A percentile compares a stretch with the other conserved stretches of the same genome.
These are phyloP conservation scores for Glaciozyma martinii DNA, from an alignment of 768 basidiomycete species.

Conservation along the genomic window DNA sequence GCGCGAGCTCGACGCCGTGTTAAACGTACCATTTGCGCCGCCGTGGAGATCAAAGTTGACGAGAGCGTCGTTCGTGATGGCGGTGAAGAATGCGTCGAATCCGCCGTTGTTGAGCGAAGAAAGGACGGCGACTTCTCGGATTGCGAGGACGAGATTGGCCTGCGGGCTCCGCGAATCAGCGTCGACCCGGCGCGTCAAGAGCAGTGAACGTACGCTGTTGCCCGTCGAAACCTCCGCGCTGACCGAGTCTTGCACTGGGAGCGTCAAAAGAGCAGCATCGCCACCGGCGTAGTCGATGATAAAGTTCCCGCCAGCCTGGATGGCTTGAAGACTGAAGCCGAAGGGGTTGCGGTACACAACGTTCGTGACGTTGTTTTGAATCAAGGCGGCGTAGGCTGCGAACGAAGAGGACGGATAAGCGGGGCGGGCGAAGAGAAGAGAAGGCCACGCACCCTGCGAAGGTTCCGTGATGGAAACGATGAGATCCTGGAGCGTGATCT, in stretches of 20 bases:
- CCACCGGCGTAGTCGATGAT: constrained; percentile 38
- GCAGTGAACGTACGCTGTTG: constrained; percentile 5
- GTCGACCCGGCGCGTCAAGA: not conserved
- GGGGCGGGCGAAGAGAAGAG: no score
- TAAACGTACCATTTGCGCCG: constrained; percentile 15
- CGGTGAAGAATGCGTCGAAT: constrained; percentile 53
- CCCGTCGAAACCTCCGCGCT: constrained; percentile 63
- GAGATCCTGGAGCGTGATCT: constrained; percentile 53
- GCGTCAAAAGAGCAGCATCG: constrained; percentile 8
- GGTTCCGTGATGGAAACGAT: constrained; percentile 44
- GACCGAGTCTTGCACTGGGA: constrained; percentile 38
- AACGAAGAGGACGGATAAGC: constrained; percentile 39
- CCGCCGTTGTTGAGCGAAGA: constrained; percentile 50
- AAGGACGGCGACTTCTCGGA: constrained; percentile 48
- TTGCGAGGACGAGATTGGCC: constrained; percentile 53
- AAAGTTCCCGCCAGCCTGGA: constrained; percentile 47
- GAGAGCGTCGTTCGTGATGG: constrained; percentile 48
- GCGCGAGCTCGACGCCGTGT: not conserved
- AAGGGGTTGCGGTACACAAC: constrained; percentile 60
- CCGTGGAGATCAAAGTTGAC: constrained; percentile 46
- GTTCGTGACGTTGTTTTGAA: constrained; percentile 21
- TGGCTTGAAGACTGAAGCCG: constrained; percentile 61
- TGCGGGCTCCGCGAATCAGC: constrained; percentile 17
- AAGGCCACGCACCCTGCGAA: no score
- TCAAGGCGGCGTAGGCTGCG: constrained; percentile 46